A percentile compares a stretch with the other conserved stretches of the same genome.
phyloP scores from a whole-genome alignment of 169 alveolate genomes.

The Cryptosporidium canis region DNA sequence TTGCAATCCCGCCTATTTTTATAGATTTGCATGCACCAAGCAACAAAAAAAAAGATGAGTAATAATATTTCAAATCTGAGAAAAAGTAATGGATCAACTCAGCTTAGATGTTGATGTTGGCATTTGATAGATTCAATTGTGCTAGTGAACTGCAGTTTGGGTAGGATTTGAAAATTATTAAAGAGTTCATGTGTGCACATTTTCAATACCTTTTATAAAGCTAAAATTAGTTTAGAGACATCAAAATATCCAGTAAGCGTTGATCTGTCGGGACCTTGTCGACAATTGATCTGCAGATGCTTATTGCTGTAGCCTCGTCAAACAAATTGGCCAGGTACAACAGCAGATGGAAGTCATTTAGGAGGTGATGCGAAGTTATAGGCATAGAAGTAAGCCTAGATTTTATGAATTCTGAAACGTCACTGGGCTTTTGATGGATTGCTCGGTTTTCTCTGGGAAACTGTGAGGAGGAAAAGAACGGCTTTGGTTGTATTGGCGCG shows the following conservation, averaged over 20 bases:
- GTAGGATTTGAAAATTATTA: too few species aligned
- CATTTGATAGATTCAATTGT: too few species aligned
- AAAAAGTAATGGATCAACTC: background rate
- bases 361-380: background rate
- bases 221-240: conserved; percentile 13
- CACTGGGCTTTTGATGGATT: conserved; percentile 68
- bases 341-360: conserved; percentile 89
- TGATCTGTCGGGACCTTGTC: conserved; percentile 78
- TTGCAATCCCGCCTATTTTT: conserved; percentile 52
- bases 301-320: conserved; percentile 90
- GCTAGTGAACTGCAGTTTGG: too few species aligned
- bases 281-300: conserved; percentile 81
- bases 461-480: conserved; percentile 79
- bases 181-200: background rate
- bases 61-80: background rate
- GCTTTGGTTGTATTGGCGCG: conserved; percentile 82
- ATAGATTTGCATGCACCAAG: conserved; percentile 46
- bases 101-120: too few species aligned
- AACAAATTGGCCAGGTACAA: conserved; percentile 87
- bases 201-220: background rate
- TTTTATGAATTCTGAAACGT: conserved; percentile 43
- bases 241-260: conserved; percentile 23
- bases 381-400: conserved; percentile 34
- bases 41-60: background rate
- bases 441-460: conserved; percentile 83